Base-by-base conservation (phyloP, 441 rosid species). In the Erysimum cheiri region DNA sequence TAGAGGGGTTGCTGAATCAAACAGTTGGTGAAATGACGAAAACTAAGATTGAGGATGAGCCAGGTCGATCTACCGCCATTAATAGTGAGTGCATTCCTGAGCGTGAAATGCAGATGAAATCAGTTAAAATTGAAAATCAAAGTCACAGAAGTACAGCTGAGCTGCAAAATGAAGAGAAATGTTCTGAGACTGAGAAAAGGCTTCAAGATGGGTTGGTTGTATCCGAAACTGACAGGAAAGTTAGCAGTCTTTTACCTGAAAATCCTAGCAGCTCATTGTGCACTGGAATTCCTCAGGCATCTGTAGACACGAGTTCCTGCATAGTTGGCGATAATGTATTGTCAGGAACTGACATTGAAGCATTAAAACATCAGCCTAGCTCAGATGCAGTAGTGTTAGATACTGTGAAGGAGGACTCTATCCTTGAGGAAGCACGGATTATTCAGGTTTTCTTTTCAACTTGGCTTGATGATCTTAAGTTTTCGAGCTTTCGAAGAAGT, bases 351-450 rank as follows among this genome's bases (percentile, higher is more conserved):
- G 77, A 78, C 66, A 71, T 53, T 64, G 77, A 70, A 70, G 73
- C 70, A 64, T 71, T 77, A 71, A 86, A 87, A 22, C 72, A 74
- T 71, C 88, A 77, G 74, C 67, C 79, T 77, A 77, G 73, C 79
- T 60, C 86, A 62, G 81, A 66, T 73, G 80, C 76, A 67, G 79
- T 80, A 69, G 62, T 83, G 60, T 69, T 60, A 57, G 86, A 85
- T 76, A 89, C 81, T 79, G 85, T 80, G 26, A 85, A 77, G 77
- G 98, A 90, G 76, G 98, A 96, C 80, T 85, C 93, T 63, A 72
- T 93, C 32, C 77, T 96, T 80, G 93, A 91, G 75, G 98, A 93
- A 89, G 98, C 99, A 62, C 90, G 85, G 49, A 78, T 77, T 66
- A 85, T 96, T 76, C 87, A 90, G 98, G 99, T 96, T 71, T 54